Conservation (phyloP, 2,329 filamentous ascomycete species). For the Xylaria sp. region DNA sequence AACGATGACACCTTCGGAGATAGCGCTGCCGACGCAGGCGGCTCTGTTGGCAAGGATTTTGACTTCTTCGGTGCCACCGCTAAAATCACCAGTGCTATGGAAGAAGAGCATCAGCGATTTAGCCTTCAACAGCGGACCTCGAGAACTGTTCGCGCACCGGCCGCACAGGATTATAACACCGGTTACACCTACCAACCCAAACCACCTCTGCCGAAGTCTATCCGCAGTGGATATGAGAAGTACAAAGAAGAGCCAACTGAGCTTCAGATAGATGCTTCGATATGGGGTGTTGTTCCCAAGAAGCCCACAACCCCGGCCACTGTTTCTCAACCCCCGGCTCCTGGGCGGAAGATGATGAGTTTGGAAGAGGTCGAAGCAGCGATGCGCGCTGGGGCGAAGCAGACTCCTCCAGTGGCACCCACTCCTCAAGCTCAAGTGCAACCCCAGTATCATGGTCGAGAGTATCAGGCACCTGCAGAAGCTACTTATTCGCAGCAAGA, state of each 20-base stretch:
- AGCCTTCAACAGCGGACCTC: slow-evolving; percentile 75
- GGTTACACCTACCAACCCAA: slow-evolving; percentile 54
- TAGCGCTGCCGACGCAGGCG: slow-evolving; percentile 56
- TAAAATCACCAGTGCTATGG: slow-evolving; percentile 84
- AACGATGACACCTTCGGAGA: slow-evolving; percentile 94
- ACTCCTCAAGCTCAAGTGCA: slow-evolving; percentile 51
- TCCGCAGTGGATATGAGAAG: slow-evolving; percentile 88
- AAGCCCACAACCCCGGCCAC: slow-evolving; percentile 55
- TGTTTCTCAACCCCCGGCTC: slow-evolving; percentile 36
- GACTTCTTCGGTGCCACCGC: slow-evolving; percentile 97
- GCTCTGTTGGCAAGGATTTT: slow-evolving; percentile 86
- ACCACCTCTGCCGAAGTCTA: slow-evolving; percentile 65
- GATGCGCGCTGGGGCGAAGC: slow-evolving; percentile 77
- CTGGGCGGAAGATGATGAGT: slow-evolving; percentile 85
- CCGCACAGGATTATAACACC: slow-evolving; percentile 50
- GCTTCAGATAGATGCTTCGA: slow-evolving; percentile 89
- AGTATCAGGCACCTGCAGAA: slow-evolving; percentile 43
- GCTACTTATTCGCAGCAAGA: slow-evolving; percentile 48
- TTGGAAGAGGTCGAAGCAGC: slow-evolving; percentile 96
- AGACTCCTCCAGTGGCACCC: slow-evolving; percentile 53
- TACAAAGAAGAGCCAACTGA: slow-evolving; percentile 90
- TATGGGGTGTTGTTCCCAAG: slow-evolving; percentile 85
- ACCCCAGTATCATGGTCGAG: slow-evolving; percentile 38
- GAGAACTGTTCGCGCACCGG: slow-evolving; percentile 54
- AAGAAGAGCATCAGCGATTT: slow-evolving; percentile 90